Base-by-base conservation (phyloP, 495 filamentous ascomycete species). In the Evansstolkia leycettana region DNA sequence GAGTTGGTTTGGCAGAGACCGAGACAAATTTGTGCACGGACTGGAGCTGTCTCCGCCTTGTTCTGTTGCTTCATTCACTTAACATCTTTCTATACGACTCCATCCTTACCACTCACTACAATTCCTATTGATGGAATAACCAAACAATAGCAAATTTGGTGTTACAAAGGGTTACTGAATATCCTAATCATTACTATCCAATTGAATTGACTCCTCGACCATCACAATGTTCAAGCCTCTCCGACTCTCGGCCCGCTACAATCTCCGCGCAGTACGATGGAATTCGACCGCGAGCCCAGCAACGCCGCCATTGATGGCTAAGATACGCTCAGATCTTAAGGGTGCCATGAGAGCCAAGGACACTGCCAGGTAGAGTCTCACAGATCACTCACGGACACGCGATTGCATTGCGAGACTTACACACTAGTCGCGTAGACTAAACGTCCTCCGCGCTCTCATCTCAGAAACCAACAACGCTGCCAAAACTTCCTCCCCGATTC, bases 331-430 rank as follows among this genome's bases (percentile, higher is more conserved):
- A 31, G 76, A 79, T 48, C 54, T 80, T 16, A 79, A 78, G 51
- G 63, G 44, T 23, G 75, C 76, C 12, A 72, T 80, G 70, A 58
- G 69, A 47, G 66, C 67, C 1, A 79, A 78, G 51, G 72, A 80
- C 41, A 70, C 53, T 15, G 46, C 57, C 17, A 64, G 69, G 69
- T 72, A 53, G 14, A 48, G 19, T n/a, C n/a, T n/a, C n/a, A n/a
- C n/a, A n/a, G n/a, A n/a, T n/a, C n/a, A n/a, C n/a, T n/a, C n/a
- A n/a, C n/a, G n/a, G n/a, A n/a, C n/a, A n/a, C n/a, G n/a, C n/a
- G n/a, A n/a, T n/a, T n/a, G n/a, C n/a, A n/a, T n/a, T n/a, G n/a
- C n/a, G n/a, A n/a, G n/a, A n/a, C n/a, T n/a, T n/a, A n/a, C n/a
- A n/a, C n/a, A n/a, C n/a, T n/a, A n/a, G n/a, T n/a, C n/a, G 12